Evolutionary conservation across 2,329 filamentous ascomycete species (phyloP).

Genomic region (Dothiorella sarmentorum): DNA sequence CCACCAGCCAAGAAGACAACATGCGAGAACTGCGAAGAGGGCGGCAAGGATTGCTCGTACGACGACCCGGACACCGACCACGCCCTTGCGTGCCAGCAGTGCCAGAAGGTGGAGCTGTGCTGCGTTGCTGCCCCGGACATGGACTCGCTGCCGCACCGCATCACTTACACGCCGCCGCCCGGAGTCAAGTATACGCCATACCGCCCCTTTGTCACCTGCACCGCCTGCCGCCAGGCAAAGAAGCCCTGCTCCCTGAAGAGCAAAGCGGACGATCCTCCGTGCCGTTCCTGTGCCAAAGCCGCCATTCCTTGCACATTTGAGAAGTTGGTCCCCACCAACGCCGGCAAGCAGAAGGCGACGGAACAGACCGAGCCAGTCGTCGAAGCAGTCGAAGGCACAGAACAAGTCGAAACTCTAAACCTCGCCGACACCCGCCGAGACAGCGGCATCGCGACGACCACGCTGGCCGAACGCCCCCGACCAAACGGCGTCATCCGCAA

Average conservation of each 20-base stretch:
- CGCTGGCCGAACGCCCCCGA: too few species aligned
- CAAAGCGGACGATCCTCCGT: slow-evolving; percentile 30
- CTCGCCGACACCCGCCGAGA: neutral
- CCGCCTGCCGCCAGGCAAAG: slow-evolving; percentile 28
- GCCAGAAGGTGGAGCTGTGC: neutral
- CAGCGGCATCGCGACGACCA: neutral
- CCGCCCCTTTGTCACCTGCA: slow-evolving; percentile 23
- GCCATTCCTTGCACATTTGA: slow-evolving; percentile 32
- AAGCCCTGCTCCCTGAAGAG: slow-evolving; percentile 33
- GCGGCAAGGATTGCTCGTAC: neutral
- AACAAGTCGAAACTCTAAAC: too few species aligned
- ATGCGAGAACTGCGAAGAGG: slow-evolving; percentile 26
- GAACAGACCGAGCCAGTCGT: too few species aligned
- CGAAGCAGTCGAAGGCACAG: too few species aligned
- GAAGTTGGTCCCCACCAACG: slow-evolving; percentile 17
- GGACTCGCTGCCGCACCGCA: neutral
- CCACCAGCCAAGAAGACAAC: slow-evolving; percentile 29
- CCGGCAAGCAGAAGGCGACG: neutral
- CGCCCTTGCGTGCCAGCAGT: neutral
- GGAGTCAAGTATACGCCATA: neutral
- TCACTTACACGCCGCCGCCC: slow-evolving; percentile 7
- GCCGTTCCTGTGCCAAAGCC: slow-evolving; percentile 30
- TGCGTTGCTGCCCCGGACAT: neutral
- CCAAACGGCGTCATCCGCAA: too few species aligned
- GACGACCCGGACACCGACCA: neutral